Base-by-base conservation (phyloP, 805 yeast species). In the Cyberlindnera sargentensis region DNA sequence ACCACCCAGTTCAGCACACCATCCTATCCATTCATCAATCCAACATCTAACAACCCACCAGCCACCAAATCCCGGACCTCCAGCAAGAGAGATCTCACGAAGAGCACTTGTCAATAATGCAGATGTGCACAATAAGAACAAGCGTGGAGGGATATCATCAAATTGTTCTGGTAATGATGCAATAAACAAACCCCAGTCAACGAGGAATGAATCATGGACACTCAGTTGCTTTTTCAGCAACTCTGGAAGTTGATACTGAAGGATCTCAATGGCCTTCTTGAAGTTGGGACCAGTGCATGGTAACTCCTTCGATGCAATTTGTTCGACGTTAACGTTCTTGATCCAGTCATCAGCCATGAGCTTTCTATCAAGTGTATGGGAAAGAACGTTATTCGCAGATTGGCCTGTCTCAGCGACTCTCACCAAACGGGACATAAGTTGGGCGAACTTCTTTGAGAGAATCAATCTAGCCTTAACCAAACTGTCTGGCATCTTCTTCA, bases 11-110 rank as follows among this genome's bases (percentile, higher is more conserved):
- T 82, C 88, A 26, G 82, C 80, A 44, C 74, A 64, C 79, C 87
- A 81, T 3, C 72, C 72, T 47, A 82, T 65, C 71, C 77, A 83
- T 55, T 84, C 91, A 54, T 81, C 87, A 6, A 80, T 66, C 89
- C 91, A 84, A 57, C 88, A 79, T 44, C 84, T 67, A 3, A 82
- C 67, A 36, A 77, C 71, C 87, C 88, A 83, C 91, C 91, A 84
- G 3, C 79, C 75, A 8, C 79, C 80, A 57, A 84, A 81, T 2
- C 82, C 73, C 36, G 71, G 71, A 6, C 79, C 80, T 3, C 80
- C 79, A 25, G 67, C 67, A 44, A 77, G 63, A 31, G 83, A 75
- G 46, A 83, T 70, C 52, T 82, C 87, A 47, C 87, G 66, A 34
- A 80, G 62, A 20, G 82, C 75, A 10, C 79, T 69, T 6, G 84